A percentile compares a stretch with the other conserved stretches of the same genome.
phyloP scores from a whole-genome alignment of 768 basidiomycete genomes.

The Auricularia sp. region DNA sequence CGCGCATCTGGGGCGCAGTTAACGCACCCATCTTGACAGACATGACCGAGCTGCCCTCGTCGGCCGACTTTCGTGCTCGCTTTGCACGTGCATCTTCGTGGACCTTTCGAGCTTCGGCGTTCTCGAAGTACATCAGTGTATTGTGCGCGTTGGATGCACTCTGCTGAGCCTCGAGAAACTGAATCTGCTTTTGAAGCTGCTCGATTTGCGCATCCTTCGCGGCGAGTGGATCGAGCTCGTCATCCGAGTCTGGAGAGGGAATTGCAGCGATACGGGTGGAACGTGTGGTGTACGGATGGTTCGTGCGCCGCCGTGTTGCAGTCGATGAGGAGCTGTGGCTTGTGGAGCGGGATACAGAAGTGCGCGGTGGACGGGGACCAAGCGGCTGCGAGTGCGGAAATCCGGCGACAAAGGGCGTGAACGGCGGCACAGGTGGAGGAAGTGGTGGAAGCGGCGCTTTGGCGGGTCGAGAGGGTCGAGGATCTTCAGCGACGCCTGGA shows the following conservation, averaged over 20 bases:
- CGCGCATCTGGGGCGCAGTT: not conserved
- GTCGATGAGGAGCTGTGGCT: no score
- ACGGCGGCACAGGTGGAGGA: not conserved
- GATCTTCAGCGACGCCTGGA: not conserved
- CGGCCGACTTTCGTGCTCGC: not conserved
- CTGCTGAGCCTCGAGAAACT: not conserved
- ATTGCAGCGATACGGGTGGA: not conserved
- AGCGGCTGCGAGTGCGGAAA: not conserved
- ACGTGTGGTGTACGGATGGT: not conserved
- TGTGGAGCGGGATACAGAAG: no score
- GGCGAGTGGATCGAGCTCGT: not conserved
- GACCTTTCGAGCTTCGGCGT: not conserved
- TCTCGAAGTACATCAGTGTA: not conserved
- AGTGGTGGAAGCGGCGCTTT: not conserved
- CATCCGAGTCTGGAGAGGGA: no score
- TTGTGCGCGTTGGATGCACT: not conserved
- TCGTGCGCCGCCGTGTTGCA: no score
- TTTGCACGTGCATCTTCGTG: not conserved
- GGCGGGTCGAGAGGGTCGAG: not conserved
- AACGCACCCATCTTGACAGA: not conserved
- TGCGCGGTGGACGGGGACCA: not conserved
- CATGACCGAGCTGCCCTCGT: not conserved
- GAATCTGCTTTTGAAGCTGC: not conserved
- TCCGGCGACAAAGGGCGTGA: not conserved
- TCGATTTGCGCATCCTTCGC: not conserved